Base-by-base conservation (phyloP, 805 yeast genomes). In the Saccharomycopsis synnaedendra region DNA sequence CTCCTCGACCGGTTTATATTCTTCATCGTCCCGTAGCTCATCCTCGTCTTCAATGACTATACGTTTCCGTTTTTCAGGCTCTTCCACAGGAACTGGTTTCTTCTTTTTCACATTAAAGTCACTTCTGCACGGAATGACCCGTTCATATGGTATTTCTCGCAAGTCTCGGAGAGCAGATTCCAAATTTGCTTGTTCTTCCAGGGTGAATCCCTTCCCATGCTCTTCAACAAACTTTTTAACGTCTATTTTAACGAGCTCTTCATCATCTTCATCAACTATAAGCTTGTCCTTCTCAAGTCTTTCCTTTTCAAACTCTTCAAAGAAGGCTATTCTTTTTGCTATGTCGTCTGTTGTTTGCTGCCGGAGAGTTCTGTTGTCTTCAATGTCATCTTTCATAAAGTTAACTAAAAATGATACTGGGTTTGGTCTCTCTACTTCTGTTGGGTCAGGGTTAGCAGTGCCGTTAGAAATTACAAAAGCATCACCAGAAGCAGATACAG, bases 301-400 rank as follows among this genome's bases (percentile, higher is more conserved):
- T 39, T 52, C 57, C 5, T 43, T 56, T 29, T 52, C 55, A 10
- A 50, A 47, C 43, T 51, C 53, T 11, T 54, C 55, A 19, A 53
- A 47, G 7, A 58, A 60, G 19, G 45, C 44, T 11, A 61, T 44
- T 38, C 56, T 54, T 4, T 59, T 55, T 27, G 61, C 67, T 6
- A 80, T 66, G 48, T 72, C 77, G 45, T 72, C 75, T 42, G 66
- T 54, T 0, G 80, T 74, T 51, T 76, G 80, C 19, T 67, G 72
- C 54, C 81, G 87, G 54, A 79, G 65, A 29, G 76, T 68, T 53
- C 78, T 67, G 4, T 80, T 72, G 57, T 82, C 87, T 43, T 71
- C 73, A 11, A 83, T 64, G 59, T 83, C 93, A 61, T 83, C 90
- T 44, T 71, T 74, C 57, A 83, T 55, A 54, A 83, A 83, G 51